Evolutionary conservation across 164 flowering plant genomes (phyloP).

Genomic region (Taxillus chinensis): DNA sequence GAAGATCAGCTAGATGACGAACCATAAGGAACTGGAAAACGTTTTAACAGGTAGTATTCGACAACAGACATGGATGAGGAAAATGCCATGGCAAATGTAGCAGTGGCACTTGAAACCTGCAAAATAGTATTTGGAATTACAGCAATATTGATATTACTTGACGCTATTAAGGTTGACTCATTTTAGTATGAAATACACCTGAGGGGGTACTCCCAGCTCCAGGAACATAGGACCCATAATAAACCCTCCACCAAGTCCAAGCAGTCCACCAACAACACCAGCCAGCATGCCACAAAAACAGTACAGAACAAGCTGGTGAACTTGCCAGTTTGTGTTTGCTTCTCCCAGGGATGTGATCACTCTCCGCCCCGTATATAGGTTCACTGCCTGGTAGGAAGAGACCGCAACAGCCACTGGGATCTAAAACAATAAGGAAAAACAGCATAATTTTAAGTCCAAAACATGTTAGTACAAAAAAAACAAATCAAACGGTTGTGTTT

Average conservation of each 20-base stretch:
- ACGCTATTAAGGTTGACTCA: not conserved
- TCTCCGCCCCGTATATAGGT: slow-evolving; percentile 17
- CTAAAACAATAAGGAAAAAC: not conserved
- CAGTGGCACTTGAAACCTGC: slow-evolving; percentile 24
- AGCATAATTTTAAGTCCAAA: not conserved
- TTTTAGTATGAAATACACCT: slow-evolving; percentile 7
- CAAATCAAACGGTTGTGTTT: too few species aligned
- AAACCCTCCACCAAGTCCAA: slow-evolving; percentile 19
- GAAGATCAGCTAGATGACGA: not conserved
- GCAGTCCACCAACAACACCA: slow-evolving; percentile 20
- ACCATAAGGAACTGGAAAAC: slow-evolving; percentile 24
- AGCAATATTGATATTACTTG: not conserved
- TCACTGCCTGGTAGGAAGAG: slow-evolving; percentile 14
- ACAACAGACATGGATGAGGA: slow-evolving; percentile 26
- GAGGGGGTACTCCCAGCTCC: slow-evolving; percentile 22
- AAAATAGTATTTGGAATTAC: not conserved
- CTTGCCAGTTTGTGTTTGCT: slow-evolving; percentile 8
- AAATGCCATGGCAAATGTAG: slow-evolving; percentile 20
- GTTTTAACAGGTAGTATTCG: slow-evolving; percentile 19
- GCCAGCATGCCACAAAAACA: slow-evolving; percentile 14
- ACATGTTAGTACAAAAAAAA: too few species aligned
- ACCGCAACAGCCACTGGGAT: slow-evolving; percentile 14
- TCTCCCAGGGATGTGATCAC: slow-evolving; percentile 21
- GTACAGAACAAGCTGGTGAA: slow-evolving; percentile 15
- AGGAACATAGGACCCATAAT: slow-evolving; percentile 20